Conservation (phyloP, 169 alveolate species). For the Eimeria mitis region DNA sequence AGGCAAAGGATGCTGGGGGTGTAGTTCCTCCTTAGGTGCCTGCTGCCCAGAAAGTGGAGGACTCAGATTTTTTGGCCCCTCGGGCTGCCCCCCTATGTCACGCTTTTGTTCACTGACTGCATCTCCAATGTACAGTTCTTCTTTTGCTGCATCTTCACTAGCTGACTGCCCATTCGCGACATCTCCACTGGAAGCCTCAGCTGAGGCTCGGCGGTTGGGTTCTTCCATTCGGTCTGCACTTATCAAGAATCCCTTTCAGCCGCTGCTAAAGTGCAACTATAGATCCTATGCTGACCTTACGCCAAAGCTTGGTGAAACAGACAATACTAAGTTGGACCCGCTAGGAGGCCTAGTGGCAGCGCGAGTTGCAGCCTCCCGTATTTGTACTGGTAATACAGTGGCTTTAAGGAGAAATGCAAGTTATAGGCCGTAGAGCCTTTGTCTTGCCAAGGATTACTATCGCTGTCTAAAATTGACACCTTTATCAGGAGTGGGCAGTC, state of each 20-base stretch:
- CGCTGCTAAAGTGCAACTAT: not conserved
- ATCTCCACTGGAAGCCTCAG: slow-evolving; percentile 11
- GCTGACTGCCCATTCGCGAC: slow-evolving; percentile 3
- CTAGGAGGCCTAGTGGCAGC: not conserved
- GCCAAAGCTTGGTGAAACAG: not conserved
- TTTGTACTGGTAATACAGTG: not conserved
- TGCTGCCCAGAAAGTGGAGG: slow-evolving; percentile 16
- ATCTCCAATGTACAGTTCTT: not conserved
- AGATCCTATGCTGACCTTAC: not conserved
- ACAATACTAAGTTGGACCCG: not conserved
- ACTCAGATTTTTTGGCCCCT: slow-evolving; percentile 37
- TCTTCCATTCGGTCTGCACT: slow-evolving; percentile 39
- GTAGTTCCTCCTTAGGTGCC: slow-evolving; percentile 12
- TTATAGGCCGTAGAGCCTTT: not conserved
- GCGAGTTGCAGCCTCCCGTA: not conserved
- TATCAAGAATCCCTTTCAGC: not conserved
- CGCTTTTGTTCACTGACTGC: not conserved
- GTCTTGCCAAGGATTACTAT: not conserved
- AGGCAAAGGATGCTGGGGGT: slow-evolving; percentile 52
- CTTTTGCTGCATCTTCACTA: not conserved
- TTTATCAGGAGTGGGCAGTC: slow-evolving; percentile 8
- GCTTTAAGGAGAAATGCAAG: not conserved
- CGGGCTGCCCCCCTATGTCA: slow-evolving; percentile 37
- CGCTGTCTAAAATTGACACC: not conserved
- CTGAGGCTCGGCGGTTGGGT: slow-evolving; percentile 12